These are phyloP conservation scores for Spinellus fusiger DNA, from an alignment of 192 early-diverging fungal genomes.

Conservation along the genomic window DNA sequence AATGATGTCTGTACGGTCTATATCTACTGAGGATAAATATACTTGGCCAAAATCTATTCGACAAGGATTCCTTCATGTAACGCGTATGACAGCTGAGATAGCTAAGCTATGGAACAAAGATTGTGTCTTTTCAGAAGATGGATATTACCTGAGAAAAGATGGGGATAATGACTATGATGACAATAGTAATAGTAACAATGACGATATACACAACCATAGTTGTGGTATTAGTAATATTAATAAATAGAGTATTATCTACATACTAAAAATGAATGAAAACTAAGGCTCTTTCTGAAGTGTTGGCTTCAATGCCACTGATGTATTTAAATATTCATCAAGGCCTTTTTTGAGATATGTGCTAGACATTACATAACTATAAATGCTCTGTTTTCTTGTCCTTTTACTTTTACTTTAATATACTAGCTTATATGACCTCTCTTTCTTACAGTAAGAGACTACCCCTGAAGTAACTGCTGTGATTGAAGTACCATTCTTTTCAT, in stretches of 20 bases:
- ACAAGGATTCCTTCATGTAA: slow-evolving; percentile 27
- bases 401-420: no score
- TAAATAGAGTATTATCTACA: not conserved
- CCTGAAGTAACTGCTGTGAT: no score
- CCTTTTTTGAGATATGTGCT: no score
- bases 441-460: no score
- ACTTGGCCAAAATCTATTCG: slow-evolving; percentile 23
- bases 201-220: not conserved
- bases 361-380: no score
- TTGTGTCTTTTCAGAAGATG: slow-evolving; percentile 23
- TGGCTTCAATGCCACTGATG: not conserved
- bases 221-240: not conserved
- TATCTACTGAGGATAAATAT: slow-evolving; percentile 27
- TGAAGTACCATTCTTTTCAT: no score
- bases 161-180: not conserved
- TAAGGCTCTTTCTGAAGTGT: no score
- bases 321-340: not conserved
- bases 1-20: slow-evolving; percentile 19
- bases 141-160: slow-evolving; percentile 19
- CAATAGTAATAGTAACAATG: not conserved
- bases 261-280: not conserved
- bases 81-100: slow-evolving; percentile 27
- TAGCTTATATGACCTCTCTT: no score
- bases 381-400: no score
- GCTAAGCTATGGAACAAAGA: slow-evolving; percentile 27